Evolutionary conservation across 176 grass and related monocot species (phyloP), one percentile per base, ranked within the genome.

Genomic region (Thinopyrum elongatum): DNA sequence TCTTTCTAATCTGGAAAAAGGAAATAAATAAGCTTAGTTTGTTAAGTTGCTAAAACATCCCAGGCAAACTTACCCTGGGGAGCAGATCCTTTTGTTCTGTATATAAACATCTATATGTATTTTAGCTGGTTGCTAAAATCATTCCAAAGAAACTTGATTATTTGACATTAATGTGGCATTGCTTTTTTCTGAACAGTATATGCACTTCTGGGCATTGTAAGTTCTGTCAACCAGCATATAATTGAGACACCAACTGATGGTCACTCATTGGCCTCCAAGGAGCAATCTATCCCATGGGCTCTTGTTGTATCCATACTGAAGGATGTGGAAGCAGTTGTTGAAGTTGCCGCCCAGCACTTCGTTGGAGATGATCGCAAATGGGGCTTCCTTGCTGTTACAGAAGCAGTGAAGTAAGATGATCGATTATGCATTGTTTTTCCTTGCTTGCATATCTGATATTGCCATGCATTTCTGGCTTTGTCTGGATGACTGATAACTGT

Each of bases 151-250:
- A 31, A 26, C 58, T 83, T 74, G 58, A 83, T 74, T 8, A 47
- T 60, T 75, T 90, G 25, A 87, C n/a, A 51, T 76, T 76, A 69
- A 84, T 0, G 4, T 0, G 6, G 2, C 4, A 27, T 70, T 87
- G 4, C 38, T 28, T 82, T 71, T 65, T 42, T 71, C 61, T 88
- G 44, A 86, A 83, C 90, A 99, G 97, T 99, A 53, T 99, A 99
- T 89, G 90, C 97, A 73, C 67, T 99, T 77, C 86, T 99, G 92
- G 97, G 97, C 78, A 85, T 95, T 64, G 35, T 99, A 61, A 93
- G 93, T 86, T 89, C 97, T 79, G 86, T 96, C 70, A 99, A 99
- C 82, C 94, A 96, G 84, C 92, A 99, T 84, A 96, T 99, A 92
- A 94, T 96, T 46, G 97, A 99, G 15, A 84, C 88, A 2, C 94